Conservation (phyloP, 331 rosid genomes). For the Pyrus hybrid region DNA sequence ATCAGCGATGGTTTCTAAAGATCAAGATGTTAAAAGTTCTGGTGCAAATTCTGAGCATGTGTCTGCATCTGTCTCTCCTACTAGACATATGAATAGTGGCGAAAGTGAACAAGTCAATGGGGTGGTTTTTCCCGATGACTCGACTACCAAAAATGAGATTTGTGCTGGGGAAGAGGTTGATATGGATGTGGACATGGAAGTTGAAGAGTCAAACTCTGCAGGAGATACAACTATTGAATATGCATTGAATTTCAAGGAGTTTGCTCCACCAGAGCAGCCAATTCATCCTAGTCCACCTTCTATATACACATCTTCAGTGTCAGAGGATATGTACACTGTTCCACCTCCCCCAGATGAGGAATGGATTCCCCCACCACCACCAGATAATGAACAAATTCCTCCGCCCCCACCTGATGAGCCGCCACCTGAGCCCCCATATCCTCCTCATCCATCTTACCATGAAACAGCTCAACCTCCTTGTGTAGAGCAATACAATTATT, state of each 20-base stretch:
- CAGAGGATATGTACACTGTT: conserved; percentile 33
- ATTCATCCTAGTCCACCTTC: conserved; percentile 27
- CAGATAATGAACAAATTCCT: conserved; percentile 64
- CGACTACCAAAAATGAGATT: conserved; percentile 25
- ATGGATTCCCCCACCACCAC: conserved; percentile 98
- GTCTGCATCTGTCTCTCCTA: conserved; percentile 23
- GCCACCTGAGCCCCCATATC: conserved; percentile 36
- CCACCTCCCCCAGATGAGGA: conserved; percentile 92
- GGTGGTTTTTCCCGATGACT: conserved; percentile 29
- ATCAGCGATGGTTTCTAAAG: conserved; percentile 12
- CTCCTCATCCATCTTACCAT: conserved; percentile 45
- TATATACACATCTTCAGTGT: conserved; percentile 15
- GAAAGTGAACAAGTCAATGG: conserved; percentile 31
- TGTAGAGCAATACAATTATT: conserved; percentile 38
- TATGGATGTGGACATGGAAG: conserved; percentile 99
- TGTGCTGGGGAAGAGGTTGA: conserved; percentile 66
- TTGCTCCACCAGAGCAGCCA: conserved; percentile 27
- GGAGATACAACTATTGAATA: conserved; percentile 24
- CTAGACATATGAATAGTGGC: conserved; percentile 16
- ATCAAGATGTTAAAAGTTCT: conserved; percentile 4
- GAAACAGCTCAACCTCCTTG: conserved; percentile 59
- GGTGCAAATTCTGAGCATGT: conserved; percentile 20
- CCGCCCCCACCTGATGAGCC: conserved; percentile 90
- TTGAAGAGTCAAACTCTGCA: conserved; percentile 57
- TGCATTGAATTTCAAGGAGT: conserved; percentile 19